These are phyloP conservation scores for Pyrenochaeta sp. DNA, from an alignment of 2,329 filamentous ascomycete genomes.

Conservation along the genomic window DNA sequence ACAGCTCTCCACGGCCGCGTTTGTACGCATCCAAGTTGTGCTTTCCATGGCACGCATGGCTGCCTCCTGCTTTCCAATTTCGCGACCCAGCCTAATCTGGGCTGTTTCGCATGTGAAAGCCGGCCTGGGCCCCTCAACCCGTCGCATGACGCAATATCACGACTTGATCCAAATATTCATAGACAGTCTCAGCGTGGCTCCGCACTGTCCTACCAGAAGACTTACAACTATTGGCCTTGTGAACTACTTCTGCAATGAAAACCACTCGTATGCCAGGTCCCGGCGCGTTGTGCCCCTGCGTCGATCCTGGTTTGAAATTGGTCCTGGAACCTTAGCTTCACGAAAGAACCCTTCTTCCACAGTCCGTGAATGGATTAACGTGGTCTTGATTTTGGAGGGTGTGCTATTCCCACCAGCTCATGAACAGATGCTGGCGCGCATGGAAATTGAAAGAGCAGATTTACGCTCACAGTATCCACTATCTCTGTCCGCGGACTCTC, in stretches of 20 bases:
- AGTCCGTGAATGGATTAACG: constrained; percentile 4
- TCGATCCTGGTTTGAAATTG: constrained; percentile 1
- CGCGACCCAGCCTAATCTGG: constrained; percentile 2
- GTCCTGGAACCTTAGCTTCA: background rate
- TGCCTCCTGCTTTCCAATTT: constrained; percentile 3
- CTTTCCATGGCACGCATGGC: background rate
- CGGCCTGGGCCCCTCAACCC: constrained; percentile 7
- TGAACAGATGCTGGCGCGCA: too few relatives aligned
- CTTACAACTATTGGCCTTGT: background rate
- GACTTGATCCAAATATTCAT: constrained; percentile 1
- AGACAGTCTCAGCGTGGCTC: background rate
- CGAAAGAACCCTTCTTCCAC: background rate
- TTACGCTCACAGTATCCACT: background rate
- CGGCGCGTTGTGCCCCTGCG: constrained; percentile 5
- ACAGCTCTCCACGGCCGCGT: background rate
- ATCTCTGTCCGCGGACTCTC: too few relatives aligned
- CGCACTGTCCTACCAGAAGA: background rate
- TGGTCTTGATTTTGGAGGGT: too few relatives aligned
- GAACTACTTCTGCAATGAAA: background rate
- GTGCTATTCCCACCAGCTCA: too few relatives aligned
- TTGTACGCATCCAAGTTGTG: constrained; percentile 3
- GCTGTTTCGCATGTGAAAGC: constrained; percentile 27
- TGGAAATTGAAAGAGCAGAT: too few relatives aligned
- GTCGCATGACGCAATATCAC: constrained; percentile 20
- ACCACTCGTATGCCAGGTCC: constrained; percentile 5